These are phyloP conservation scores for Cryphonectria naterciae DNA, from an alignment of 2,329 filamentous ascomycete genomes.

Conservation along the genomic window DNA sequence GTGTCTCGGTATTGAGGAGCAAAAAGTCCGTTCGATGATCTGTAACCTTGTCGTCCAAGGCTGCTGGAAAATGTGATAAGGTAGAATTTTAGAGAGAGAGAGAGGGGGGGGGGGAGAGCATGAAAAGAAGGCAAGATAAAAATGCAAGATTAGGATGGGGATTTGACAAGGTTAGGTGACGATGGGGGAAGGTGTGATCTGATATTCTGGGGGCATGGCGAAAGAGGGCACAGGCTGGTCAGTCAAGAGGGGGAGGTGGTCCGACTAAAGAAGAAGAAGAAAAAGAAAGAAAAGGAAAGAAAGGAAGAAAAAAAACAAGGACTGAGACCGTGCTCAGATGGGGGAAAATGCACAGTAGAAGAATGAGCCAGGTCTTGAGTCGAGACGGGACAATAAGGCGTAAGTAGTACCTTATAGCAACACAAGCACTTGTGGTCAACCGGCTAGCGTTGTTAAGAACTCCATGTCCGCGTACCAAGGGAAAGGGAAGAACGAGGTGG, in stretches of 20 bases:
- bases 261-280: background rate
- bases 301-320: background rate
- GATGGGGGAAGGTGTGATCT: conserved; percentile 11
- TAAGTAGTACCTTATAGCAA: background rate
- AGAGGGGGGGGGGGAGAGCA: too few species aligned
- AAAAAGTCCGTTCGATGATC: background rate
- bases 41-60: background rate
- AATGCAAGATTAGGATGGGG: background rate
- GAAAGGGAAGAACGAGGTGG: background rate
- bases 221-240: background rate
- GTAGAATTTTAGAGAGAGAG: background rate
- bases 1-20: background rate
- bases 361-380: background rate
- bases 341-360: background rate
- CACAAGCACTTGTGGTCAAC: background rate
- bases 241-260: background rate
- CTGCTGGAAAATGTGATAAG: background rate
- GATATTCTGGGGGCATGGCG: conserved; percentile 15
- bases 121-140: background rate
- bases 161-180: conserved; percentile 17
- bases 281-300: background rate
- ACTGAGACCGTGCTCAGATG: conserved; percentile 1
- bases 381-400: background rate
- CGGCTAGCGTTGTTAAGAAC: background rate
- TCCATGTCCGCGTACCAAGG: background rate